Base-by-base conservation (phyloP, 2,329 filamentous ascomycete genomes). In the Aquanectria penicillioides region DNA sequence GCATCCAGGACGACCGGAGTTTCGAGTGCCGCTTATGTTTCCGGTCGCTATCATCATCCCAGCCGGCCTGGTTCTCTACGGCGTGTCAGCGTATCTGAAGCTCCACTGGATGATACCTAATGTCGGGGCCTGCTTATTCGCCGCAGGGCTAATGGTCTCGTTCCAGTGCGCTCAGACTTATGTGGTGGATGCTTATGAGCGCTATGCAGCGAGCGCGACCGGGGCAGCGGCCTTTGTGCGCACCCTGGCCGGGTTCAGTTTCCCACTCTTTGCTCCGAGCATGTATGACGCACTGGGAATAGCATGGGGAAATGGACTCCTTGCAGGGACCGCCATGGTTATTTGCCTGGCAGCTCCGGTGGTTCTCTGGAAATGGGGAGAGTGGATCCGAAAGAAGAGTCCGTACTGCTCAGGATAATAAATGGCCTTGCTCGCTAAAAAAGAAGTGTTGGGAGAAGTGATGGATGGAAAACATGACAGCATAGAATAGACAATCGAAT, bases 161-260 rank as follows among this genome's bases (percentile, higher is more conserved):
- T 89, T 87, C 61, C 83, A 85, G 69, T 83, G 83, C 20, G 80
- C 83, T 28, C 82, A 86, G 62, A 84, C 84, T 0, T 88, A 88
- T 53, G 77, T 87, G 2, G 80, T 86, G 10, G 85, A 88, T 40
- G 83, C 82, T 6, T 78, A 77, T 56, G 73, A 73, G 48, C 66
- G 69, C 26, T 75, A 74, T 49, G 72, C 74, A 0, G 76, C 76
- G 2, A 75, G 73, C 7, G 75, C 76, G 0, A 80, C 83, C 36
- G 85, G 83, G 0, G 85, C 83, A 0, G 82, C 82, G 11, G 83
- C 83, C 0, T 80, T 87, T 3, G 75, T 87, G 25, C 76, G 85
- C 23, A 85, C 80, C 2, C 73, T 88, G 49, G 78, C 81, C 0
- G 86, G 84, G 1, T 86, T 86, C 31, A 74, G 81, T 1, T 84